These are phyloP conservation scores for Alternaria sp. DNA, from an alignment of 2,329 filamentous ascomycete species.

Conservation along the genomic window DNA sequence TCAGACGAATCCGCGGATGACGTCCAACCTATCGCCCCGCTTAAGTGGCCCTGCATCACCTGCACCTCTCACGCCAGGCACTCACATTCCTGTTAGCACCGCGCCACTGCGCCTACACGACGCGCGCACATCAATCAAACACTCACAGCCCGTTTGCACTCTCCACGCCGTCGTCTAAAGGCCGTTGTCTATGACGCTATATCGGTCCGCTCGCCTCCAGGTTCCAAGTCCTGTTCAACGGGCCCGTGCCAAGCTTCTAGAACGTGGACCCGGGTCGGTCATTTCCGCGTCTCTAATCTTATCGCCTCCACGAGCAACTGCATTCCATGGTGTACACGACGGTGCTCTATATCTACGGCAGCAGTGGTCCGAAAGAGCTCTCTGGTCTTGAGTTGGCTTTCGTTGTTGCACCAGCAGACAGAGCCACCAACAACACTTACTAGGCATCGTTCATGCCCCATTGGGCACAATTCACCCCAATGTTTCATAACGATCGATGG, in stretches of 20 bases:
- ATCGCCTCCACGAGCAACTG: neutral
- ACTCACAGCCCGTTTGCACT: neutral
- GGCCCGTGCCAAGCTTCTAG: constrained; percentile 21
- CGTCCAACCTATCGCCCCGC: constrained; percentile 27
- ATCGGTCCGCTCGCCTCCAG: constrained; percentile 18
- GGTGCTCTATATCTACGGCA: neutral
- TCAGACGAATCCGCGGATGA: constrained; percentile 22
- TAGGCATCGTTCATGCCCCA: neutral
- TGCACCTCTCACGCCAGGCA: constrained; percentile 17
- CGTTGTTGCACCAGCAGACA: neutral
- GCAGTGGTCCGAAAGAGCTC: neutral
- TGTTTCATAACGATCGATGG: neutral
- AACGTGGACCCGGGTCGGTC: constrained; percentile 10
- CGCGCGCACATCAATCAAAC: neutral
- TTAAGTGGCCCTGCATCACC: constrained; percentile 13
- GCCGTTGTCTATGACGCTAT: constrained; percentile 19
- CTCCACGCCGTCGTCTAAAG: neutral
- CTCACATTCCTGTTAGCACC: neutral
- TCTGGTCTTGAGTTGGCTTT: neutral
- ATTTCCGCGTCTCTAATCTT: constrained; percentile 8
- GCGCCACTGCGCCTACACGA: neutral
- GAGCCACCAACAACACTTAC: neutral
- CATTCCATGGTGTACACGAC: neutral
- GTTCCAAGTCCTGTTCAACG: neutral
- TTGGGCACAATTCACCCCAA: neutral